Conservation (phyloP, 2,329 filamentous ascomycete genomes). For the Beauveria sp. region DNA sequence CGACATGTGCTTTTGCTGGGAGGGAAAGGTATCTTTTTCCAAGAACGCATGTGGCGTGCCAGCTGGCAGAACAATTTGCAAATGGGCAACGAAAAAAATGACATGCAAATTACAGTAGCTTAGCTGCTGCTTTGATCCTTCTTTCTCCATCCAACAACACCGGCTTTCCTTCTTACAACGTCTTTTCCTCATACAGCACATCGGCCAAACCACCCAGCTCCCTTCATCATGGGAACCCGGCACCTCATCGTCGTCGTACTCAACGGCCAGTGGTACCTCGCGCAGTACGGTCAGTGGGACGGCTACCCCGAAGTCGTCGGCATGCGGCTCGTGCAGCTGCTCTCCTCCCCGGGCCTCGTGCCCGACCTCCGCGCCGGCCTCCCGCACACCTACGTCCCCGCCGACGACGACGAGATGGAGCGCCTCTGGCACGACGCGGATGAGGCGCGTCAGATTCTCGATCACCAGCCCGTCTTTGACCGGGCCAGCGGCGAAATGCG, state of each 20-base stretch:
- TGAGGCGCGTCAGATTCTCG: not conserved
- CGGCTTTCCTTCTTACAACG: not conserved
- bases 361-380: not conserved
- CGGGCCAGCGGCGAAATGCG: not conserved
- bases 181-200: not conserved
- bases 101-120: not conserved
- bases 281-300: slow-evolving; percentile 9
- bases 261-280: not conserved
- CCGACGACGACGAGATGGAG: not conserved
- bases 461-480: not conserved
- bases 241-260: slow-evolving; percentile 10
- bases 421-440: not conserved
- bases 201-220: not conserved
- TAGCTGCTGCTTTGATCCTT: no score
- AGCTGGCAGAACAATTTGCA: not conserved
- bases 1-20: not conserved
- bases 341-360: not conserved
- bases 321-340: not conserved
- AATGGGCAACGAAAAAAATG: not conserved
- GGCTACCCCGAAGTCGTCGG: slow-evolving; percentile 3
- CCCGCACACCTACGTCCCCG: slow-evolving; percentile 3
- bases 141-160: not conserved
- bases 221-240: slow-evolving; percentile 2
- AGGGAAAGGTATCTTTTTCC: not conserved
- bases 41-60: not conserved